Evolutionary conservation across 768 basidiomycete genomes (phyloP), one percentile per base, ranked within the genome.

Genomic region (Lentinus tigrinus): DNA sequence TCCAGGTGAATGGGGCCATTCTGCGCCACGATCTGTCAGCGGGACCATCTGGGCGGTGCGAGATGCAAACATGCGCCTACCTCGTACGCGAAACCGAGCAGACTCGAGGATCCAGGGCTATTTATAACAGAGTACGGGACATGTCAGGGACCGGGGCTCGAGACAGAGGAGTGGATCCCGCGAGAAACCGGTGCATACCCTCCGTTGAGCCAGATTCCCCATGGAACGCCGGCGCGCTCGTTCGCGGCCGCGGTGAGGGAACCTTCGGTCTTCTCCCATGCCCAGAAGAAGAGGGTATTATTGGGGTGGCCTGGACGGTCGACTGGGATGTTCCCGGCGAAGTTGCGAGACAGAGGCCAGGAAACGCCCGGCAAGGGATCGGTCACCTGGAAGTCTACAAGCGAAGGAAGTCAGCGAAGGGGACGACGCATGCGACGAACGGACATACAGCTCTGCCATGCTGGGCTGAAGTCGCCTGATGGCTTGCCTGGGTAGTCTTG

Each of bases 101-200:
- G 73, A 68, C 88, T 87, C 13, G 89, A 89, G 5, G 86, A 81
- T 19, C 89, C 89, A 3, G 88, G 88, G 17, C 88, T 79, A 40
- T 17, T 34, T 19, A 47, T 44, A 34, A 60, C 7, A 36, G 23
- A 46, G 14, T 24, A 23, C 43, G 21, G 43, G 21, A 9, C 26
- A 31, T 48, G 31, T 48, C 27, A 48, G 31, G 31, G 23, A 38
- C 49, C 37, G 34, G 19, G 8, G 31, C n/a, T 6, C n/a, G 23
- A 24, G 17, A 19, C n/a, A 48, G 17, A 31, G 40, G 44, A 19
- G 26, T 31, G 19, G 48, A 34, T 14, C 28, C 47, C 13, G 46
- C 46, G 42, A 16, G 42, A n/a, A 49, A 24, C 26, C 23, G 26
- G 52, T 48, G 50, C 70, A 24, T 50, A 73, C 66, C 74, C 74